Conservation (phyloP, 176 grass and related monocot species). For the Bothriochloa decipiens region DNA sequence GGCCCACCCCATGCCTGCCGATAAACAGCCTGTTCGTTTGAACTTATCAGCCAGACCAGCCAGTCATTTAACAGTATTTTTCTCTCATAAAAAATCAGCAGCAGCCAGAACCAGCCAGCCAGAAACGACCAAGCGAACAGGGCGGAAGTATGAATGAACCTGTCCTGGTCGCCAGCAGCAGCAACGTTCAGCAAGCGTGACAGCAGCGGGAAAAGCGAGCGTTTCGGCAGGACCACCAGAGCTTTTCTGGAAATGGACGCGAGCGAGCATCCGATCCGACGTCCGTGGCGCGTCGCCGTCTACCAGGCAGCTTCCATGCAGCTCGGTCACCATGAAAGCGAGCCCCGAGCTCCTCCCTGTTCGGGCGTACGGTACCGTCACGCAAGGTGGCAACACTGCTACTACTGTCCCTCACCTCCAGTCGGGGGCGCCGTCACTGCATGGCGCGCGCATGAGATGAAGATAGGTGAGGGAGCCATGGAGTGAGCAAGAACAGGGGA, state of each 20-base stretch:
- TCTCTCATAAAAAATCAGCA: too few relatives aligned
- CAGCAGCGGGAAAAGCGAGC: too few relatives aligned
- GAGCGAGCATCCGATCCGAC: neutral
- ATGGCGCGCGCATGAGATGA: too few relatives aligned
- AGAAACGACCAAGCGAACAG: too few relatives aligned
- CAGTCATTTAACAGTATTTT: too few relatives aligned
- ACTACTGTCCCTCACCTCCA: too few relatives aligned
- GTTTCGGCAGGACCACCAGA: neutral
- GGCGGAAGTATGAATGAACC: neutral
- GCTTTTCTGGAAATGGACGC: neutral
- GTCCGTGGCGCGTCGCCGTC: slow-evolving; percentile 15
- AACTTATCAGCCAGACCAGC: too few relatives aligned
- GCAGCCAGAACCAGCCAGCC: too few relatives aligned
- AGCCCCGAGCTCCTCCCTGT: neutral
- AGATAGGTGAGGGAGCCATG: neutral
- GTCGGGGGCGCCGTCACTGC: too few relatives aligned
- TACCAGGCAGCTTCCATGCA: neutral
- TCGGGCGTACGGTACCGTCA: slow-evolving; percentile 7
- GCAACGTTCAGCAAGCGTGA: neutral
- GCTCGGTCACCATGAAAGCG: neutral
- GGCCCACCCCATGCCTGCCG: too few relatives aligned
- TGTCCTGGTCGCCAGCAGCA: neutral
- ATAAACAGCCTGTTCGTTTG: too few relatives aligned
- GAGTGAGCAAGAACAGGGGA: neutral
- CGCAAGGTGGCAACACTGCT: too few relatives aligned